Percentiles rank a stretch among this genome's conserved stretches.
Evolutionary conservation across 768 basidiomycete genomes (phyloP).

Genomic region (Candolleomyces aberdarensis): DNA sequence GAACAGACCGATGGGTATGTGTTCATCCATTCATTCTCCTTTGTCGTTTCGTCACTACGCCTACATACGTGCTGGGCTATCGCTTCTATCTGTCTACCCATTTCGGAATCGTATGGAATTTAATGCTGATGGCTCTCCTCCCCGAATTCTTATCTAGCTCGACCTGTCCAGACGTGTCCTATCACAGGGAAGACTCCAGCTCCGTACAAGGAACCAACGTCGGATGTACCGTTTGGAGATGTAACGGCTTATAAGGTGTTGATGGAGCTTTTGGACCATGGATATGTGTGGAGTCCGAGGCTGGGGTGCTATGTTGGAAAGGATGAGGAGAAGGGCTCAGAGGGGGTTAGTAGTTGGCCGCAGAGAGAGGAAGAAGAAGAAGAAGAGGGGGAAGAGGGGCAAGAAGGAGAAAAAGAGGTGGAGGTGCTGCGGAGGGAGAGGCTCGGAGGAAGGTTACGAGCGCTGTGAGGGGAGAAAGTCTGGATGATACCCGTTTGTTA

Average conservation of each 20-base stretch:
- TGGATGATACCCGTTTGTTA: too few relatives aligned
- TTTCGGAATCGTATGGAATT: background rate
- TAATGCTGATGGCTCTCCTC: too few relatives aligned
- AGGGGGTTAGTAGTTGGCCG: background rate
- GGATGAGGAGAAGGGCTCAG: slow-evolving; percentile 13
- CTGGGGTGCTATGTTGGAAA: slow-evolving; percentile 41
- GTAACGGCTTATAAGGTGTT: slow-evolving; percentile 62
- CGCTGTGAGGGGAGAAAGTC: too few relatives aligned
- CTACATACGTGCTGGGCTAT: background rate
- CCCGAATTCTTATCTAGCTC: slow-evolving; percentile 40
- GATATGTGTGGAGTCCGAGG: slow-evolving; percentile 62
- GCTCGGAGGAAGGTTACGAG: too few relatives aligned
- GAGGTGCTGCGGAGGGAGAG: background rate
- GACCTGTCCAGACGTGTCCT: slow-evolving; percentile 62
- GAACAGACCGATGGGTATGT: slow-evolving; percentile 57
- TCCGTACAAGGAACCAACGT: slow-evolving; percentile 75
- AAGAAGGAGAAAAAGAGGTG: background rate
- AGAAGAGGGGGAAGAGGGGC: background rate
- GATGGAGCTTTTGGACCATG: slow-evolving; percentile 58
- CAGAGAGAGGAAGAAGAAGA: background rate
- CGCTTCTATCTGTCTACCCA: background rate
- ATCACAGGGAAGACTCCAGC: slow-evolving; percentile 73
- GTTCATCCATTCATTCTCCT: slow-evolving; percentile 15
- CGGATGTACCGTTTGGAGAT: slow-evolving; percentile 77
- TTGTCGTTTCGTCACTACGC: background rate